Conservation (phyloP, 116 monocot genomes). For the Zostera marina region DNA sequence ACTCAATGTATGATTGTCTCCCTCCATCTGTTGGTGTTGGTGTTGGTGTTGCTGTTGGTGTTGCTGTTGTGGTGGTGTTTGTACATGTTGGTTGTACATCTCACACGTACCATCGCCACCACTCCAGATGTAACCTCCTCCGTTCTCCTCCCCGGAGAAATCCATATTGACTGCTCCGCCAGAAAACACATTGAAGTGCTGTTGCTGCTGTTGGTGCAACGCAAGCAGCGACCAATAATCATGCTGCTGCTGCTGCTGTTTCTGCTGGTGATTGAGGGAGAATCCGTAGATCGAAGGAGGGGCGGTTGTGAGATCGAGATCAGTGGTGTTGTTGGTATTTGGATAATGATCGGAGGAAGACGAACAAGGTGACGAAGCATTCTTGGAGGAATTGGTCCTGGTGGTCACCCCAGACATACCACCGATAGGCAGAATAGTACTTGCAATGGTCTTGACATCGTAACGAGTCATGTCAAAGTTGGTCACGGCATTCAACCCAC, state of each 20-base stretch:
- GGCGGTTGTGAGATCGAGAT: constrained; percentile 8
- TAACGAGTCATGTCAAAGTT: constrained; percentile 98
- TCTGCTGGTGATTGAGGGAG: constrained; percentile 17
- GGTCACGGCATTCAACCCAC: constrained; percentile 85
- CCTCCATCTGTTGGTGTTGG: too few species aligned
- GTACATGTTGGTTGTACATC: not conserved
- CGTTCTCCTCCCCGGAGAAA: constrained; percentile 15
- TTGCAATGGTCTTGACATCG: constrained; percentile 72
- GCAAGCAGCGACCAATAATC: constrained; percentile 75
- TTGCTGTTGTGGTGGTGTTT: constrained; percentile 13
- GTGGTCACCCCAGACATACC: constrained; percentile 28
- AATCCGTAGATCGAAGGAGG: constrained; percentile 16
- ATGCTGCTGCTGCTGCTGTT: constrained; percentile 14
- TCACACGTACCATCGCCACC: not conserved
- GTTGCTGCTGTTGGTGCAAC: constrained; percentile 26
- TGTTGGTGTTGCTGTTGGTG: constrained; percentile 14
- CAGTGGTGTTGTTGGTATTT: constrained; percentile 3
- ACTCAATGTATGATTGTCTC: too few species aligned
- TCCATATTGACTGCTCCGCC: constrained; percentile 4
- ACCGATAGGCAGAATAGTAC: constrained; percentile 61
- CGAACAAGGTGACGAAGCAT: constrained; percentile 24
- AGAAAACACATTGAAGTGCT: constrained; percentile 1
- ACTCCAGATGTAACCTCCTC: constrained; percentile 19
- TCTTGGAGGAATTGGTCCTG: constrained; percentile 11
- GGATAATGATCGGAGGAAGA: constrained; percentile 12